Evolutionary conservation across 2,329 filamentous ascomycete genomes (phyloP).

Genomic region (Cladorrhinum sp.): DNA sequence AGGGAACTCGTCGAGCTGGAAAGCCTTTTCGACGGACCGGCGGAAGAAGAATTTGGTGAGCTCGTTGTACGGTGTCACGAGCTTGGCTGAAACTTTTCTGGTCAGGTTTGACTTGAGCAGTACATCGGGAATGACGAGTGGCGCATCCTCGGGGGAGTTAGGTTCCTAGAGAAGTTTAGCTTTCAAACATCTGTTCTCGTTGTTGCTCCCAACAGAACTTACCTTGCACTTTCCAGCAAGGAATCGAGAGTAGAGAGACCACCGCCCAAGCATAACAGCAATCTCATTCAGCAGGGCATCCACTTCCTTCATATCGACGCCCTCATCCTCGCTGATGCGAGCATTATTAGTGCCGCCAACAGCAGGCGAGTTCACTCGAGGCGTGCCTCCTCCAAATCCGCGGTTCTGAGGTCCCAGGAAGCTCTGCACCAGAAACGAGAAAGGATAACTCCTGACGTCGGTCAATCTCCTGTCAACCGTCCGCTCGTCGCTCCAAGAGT

Average conservation of each 20-base stretch:
- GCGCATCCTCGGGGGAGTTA: conserved; percentile 48
- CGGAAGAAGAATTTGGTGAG: conserved; percentile 98
- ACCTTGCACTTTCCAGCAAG: conserved; percentile 82
- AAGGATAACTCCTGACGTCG: conserved; percentile 96
- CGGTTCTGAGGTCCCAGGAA: conserved; percentile 68
- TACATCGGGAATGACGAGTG: conserved; percentile 67
- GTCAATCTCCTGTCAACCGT: conserved; percentile 81
- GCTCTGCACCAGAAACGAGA: conserved; percentile 94
- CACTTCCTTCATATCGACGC: conserved; percentile 94
- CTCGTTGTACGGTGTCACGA: conserved; percentile 78
- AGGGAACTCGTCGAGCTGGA: conserved; percentile 90
- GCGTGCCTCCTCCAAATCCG: conserved; percentile 49
- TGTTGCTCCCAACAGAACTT: conserved; percentile 33
- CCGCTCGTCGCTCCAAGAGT: conserved; percentile 92
- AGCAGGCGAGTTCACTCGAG: conserved; percentile 74
- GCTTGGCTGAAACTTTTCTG: conserved; percentile 71
- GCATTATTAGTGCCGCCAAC: conserved; percentile 49
- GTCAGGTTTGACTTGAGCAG: conserved; percentile 75
- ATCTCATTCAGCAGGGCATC: conserved; percentile 85
- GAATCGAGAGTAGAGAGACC: conserved; percentile 90
- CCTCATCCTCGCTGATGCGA: conserved; percentile 77
- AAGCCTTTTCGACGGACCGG: conserved; percentile 93
- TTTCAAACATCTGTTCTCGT: background rate
- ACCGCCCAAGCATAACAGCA: conserved; percentile 85
- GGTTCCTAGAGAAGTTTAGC: conserved; percentile 44